phyloP scores from a whole-genome alignment of 2,329 filamentous ascomycete species.

The Exophiala sp. region DNA sequence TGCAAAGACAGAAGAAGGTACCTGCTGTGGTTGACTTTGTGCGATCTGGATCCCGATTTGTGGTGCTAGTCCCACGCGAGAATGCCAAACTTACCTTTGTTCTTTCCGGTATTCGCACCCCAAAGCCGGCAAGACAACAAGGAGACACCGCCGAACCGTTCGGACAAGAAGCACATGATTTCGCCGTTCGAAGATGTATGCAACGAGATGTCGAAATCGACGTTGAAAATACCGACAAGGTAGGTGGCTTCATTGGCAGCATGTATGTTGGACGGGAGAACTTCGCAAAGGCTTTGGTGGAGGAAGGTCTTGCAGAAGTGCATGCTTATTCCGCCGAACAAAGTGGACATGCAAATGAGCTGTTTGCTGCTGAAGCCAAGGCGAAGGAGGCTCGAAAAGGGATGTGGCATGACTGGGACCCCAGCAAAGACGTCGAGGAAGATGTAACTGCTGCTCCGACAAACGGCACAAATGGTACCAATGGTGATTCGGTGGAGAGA shows the following conservation, averaged over 20 bases:
- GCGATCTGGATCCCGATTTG: slow-evolving; percentile 94
- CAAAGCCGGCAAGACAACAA: slow-evolving; percentile 75
- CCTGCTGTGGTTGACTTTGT: slow-evolving; percentile 95
- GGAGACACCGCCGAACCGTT: slow-evolving; percentile 86
- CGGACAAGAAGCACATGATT: slow-evolving; percentile 88
- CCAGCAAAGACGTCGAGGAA: slow-evolving; percentile 71
- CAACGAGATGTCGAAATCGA: slow-evolving; percentile 97
- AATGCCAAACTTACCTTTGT: slow-evolving; percentile 94
- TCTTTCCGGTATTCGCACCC: slow-evolving; percentile 85
- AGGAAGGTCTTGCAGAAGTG: slow-evolving; percentile 89
- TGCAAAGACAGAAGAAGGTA: slow-evolving; percentile 88
- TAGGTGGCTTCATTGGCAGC: slow-evolving; percentile 93
- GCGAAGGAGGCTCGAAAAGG: slow-evolving; percentile 88
- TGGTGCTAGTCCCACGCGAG: slow-evolving; percentile 84
- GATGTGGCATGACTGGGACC: slow-evolving; percentile 92
- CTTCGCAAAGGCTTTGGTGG: slow-evolving; percentile 87
- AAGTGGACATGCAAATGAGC: slow-evolving; percentile 80
- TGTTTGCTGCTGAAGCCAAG: slow-evolving; percentile 79
- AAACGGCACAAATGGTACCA: slow-evolving; percentile 48
- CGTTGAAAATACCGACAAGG: slow-evolving; percentile 90
- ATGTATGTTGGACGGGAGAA: slow-evolving; percentile 93
- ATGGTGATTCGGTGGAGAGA: slow-evolving; percentile 53
- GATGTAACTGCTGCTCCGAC: slow-evolving; percentile 45
- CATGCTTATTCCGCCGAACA: slow-evolving; percentile 96
- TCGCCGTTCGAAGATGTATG: slow-evolving; percentile 81